Evolutionary conservation across 192 early-diverging fungal species (phyloP), one percentile per base, ranked within the genome.

Genomic region (Coemansia sp.): DNA sequence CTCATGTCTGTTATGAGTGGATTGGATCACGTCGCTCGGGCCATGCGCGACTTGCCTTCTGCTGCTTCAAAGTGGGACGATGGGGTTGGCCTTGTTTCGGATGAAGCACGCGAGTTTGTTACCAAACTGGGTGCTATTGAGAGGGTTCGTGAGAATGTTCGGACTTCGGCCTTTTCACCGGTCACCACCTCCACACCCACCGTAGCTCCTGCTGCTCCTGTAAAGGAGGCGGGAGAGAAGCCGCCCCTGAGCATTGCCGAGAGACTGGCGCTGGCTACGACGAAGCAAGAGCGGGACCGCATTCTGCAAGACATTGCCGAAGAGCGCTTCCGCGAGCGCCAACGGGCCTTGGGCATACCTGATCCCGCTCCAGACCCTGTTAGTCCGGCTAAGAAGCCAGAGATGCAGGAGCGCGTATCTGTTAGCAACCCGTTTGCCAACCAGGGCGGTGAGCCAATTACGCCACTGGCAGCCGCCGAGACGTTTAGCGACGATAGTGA

Each of bases 261-360:
- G 55, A 66, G 74, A 3, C 35, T 82, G 61, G 73, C 70, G 0
- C 43, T 42, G 13, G 79, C 79, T 3, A 61, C 57, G 0, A 67
- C 42, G 13, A 75, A 67, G 38, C 70, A 82, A 34, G 79, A 82
- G 26, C 73, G 79, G 2, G 68, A 82, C 38, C 64, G 64, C 37
- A 62, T 82, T 59, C 56, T 82, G 50, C 61, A 73, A 53, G 79
- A 82, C 9, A 72, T 82, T 8, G 79, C 79, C 21, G 74, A 76
- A 47, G 74, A 82, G 50, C 65, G 74, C 6, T 76, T 82, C 61
- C 73, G 74, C 47, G 79, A 82, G 34, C 79, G 79, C 34, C 69
- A 76, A 50, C 69, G 64, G 5, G 74, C 73, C 0, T 42, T 82
- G 23, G 74, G 74, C 11, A 43, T 76, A 0, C 66, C 70, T 2